Base-by-base conservation (phyloP, 495 filamentous ascomycete genomes). In the Thermothielavioides terrestris region DNA sequence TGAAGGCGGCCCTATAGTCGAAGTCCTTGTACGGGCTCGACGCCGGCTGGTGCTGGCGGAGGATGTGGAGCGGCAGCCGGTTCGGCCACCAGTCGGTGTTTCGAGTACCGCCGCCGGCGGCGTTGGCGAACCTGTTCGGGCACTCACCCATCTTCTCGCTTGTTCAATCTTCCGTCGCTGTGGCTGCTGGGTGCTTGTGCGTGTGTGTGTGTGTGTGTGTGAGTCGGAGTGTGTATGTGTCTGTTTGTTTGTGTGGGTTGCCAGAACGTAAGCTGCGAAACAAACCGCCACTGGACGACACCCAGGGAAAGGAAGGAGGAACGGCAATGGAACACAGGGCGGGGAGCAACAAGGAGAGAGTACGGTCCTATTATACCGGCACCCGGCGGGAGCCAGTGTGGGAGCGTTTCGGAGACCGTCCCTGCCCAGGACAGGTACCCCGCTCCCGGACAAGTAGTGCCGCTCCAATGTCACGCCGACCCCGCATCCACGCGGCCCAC, bases 71-170 rank as follows among this genome's bases (percentile, higher is more conserved):
- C 63, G 72, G 77, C 41, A 87, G 68, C 54, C 72, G 62, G 39
- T 76, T 68, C 31, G 83, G 83, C 83, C 83, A 87, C 83, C 83
- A 86, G 75, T 85, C 79, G 39, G 20, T 44, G 67, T 83, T 84
- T 43, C 66, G 62, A 58, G 78, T 83, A 63, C 81, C 81, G 46
- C 70, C 74, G 53, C 81, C 81, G 52, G 68, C 81, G 42, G 77
- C 68, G 56, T 80, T 82, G 73, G 70, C 62, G 28, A 63, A 49
- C 47, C 67, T 63, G 34, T 75, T 65, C 3, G 80, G 80, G 61
- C 80, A 83, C 50, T 65, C 58, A 38, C 55, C 54, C 63, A 66
- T 66, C 46, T 27, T 62, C 41, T 30, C 43, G 37, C 21, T 27
- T 28, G 22, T 2, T 32, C 15, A 9, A 18, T 34, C 15, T 45